A percentile compares a stretch with the other conserved stretches of the same genome.
phyloP scores from a whole-genome alignment of 2,329 filamentous ascomycete species.

The Lecanicillium sp. region DNA sequence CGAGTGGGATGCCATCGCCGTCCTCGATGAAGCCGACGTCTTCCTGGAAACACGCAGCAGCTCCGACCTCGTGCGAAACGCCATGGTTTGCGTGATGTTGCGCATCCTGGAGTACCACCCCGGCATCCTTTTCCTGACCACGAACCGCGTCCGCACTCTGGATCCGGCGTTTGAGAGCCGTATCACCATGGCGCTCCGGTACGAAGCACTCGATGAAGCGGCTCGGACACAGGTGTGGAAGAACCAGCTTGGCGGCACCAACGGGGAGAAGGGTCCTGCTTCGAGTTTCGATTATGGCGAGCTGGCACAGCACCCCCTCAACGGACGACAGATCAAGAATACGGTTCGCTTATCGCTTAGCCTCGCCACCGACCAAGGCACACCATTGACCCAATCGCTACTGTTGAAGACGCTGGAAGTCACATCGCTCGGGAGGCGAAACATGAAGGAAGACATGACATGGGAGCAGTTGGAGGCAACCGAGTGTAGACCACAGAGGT shows the following conservation, averaged over 20 bases:
- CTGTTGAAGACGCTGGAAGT: neutral
- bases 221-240: constrained; percentile 17
- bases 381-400: neutral
- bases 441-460: neutral
- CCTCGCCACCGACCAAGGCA: neutral
- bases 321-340: constrained; percentile 15
- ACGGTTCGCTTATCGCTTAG: neutral
- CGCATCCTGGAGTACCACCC: constrained; percentile 25
- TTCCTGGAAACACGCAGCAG: constrained; percentile 23
- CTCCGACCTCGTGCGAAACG: constrained; percentile 15
- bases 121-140: constrained; percentile 31
- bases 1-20: constrained; percentile 25
- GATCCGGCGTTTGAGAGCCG: constrained; percentile 35
- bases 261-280: too few relatives aligned
- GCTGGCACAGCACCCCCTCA: neutral
- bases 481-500: too few relatives aligned
- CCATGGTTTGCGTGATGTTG: constrained; percentile 20
- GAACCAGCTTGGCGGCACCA: constrained; percentile 3
- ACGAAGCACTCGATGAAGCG: constrained; percentile 16
- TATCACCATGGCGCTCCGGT: constrained; percentile 32
- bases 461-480: too few relatives aligned
- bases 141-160: constrained; percentile 31
- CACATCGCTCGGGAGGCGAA: neutral
- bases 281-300: neutral
- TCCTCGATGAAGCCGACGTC: constrained; percentile 31